Evolutionary conservation across 2,329 filamentous ascomycete genomes (phyloP).

Genomic region (Periconia sp.): DNA sequence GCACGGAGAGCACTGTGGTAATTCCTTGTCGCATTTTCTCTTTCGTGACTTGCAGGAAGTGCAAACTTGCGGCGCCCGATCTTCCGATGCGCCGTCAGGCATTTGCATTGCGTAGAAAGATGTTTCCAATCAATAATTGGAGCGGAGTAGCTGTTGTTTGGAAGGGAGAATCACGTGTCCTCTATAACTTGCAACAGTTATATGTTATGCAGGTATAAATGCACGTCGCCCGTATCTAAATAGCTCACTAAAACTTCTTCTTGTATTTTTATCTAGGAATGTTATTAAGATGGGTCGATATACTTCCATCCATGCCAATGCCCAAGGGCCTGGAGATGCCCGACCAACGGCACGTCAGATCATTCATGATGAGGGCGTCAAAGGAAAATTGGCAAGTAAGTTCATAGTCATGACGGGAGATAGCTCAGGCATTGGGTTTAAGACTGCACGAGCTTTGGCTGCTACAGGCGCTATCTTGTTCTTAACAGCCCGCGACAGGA

Average conservation of each 20-base stretch:
- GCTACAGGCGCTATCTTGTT: slow-evolving; percentile 54
- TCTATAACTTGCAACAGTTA: too few species aligned
- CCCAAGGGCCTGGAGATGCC: slow-evolving; percentile 31
- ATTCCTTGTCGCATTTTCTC: slow-evolving; percentile 14
- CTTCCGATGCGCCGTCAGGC: slow-evolving; percentile 6
- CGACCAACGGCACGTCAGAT: slow-evolving; percentile 50
- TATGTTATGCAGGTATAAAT: too few species aligned
- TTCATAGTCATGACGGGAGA: slow-evolving; percentile 26
- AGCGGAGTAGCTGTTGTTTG: too few species aligned
- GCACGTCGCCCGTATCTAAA: too few species aligned
- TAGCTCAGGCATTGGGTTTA: slow-evolving; percentile 26
- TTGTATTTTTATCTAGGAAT: too few species aligned
- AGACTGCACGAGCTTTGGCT: slow-evolving; percentile 44
- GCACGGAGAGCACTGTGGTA: slow-evolving; percentile 10
- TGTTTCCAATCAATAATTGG: not conserved
- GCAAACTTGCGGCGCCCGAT: slow-evolving; percentile 13
- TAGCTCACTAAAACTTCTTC: too few species aligned
- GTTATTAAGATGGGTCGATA: slow-evolving; percentile 2
- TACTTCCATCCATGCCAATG: slow-evolving; percentile 1
- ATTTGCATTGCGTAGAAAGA: slow-evolving; percentile 12
- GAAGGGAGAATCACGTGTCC: too few species aligned
- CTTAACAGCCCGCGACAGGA: slow-evolving; percentile 47
- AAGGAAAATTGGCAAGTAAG: slow-evolving; percentile 34
- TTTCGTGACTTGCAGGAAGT: slow-evolving; percentile 12
- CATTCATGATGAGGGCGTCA: slow-evolving; percentile 41